Evolutionary conservation across 2,329 filamentous ascomycete species (phyloP), one percentile per base, ranked within the genome.

Genomic region (Colletotrichum paranaense): DNA sequence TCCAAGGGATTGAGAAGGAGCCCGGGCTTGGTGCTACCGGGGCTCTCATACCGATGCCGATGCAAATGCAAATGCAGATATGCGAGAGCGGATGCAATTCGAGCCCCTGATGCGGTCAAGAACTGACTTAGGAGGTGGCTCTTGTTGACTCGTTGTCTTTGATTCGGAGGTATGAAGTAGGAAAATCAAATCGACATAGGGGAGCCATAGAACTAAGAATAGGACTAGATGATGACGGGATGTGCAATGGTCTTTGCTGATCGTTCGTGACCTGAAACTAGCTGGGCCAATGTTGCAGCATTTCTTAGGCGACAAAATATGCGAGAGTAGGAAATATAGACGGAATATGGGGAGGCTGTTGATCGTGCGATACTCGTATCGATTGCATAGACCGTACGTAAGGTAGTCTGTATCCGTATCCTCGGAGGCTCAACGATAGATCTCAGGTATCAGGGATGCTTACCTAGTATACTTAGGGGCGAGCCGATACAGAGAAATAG

Each of bases 251-350:
- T 63, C 12, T 42, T 53, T 38, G 55, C 16, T 64, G 19, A 57
- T 69, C 16, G 35, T 62, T 67, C 16, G 57, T 26, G 35, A 68
- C 38, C 53, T 72, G 65, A 72, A 68, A 72, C 65, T 26, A 55
- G 67, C 24, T 63, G 69, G 69, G 67, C 42, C 38, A 42, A 68
- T 26, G 28, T 64, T 32, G 35, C 58, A 68, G 52, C 53, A 63
- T 55, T 72, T 24, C 22, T 28, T 30, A 32, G 58, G 53, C 16
- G 26, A 30, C 57, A 22, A 38, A 59, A 53, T 24, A 52, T 53
- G 60, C 60, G 9, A 53, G 38, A 64, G 32, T 46, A 22, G 14
- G 16, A 28, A 19, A 28, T 22, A 7, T 26, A 66, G 35, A 55
- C 53, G 46, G 58, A 32, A 60, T 52, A 60, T 66, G 46, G 58